Base-by-base conservation (phyloP, 148 eudicot species). In the Mesembryanthemum crystallinum region DNA sequence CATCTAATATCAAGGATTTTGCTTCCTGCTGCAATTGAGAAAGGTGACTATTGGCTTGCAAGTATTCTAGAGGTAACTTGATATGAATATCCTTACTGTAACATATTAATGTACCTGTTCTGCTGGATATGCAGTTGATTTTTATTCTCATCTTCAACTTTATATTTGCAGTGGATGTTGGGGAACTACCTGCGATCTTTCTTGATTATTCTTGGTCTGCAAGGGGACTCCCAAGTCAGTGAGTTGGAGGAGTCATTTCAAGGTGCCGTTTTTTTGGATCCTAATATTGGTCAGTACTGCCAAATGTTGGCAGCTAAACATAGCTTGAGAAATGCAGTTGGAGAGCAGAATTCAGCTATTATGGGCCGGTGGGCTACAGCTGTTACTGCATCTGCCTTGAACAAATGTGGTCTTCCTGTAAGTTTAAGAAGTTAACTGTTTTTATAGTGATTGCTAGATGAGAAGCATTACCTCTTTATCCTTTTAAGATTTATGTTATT, bases 251-350 rank as follows among this genome's bases (percentile, higher is more conserved):
- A 83, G 30, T 58, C 81, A 67, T 79, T 83, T 64, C 62, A 77
- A 60, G 87, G 74, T 76, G 62, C 81, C 72, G 87, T 90, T 52
- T 88, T 88, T 80, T 28, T 77, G 85, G 97, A 92, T 78, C 98
- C 99, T 75, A 89, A 84, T 82, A 82, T 92, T 39, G 98, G 99
- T 76, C 93, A 91, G 72, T 96, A 87, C 84, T 91, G 99, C 82
- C 81, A 83, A 80, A 84, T 89, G 85, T 80, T 96, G 85, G 88
- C 90, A 65, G 79, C 86, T 49, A 91, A 91, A 71, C 92, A 86
- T 76, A 79, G 78, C 80, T 76, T 92, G 82, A 96, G 82, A 79
- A 96, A 92, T 92, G 88, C 97, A 80, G 85, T 86, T 70, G 98
- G 99, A 45, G 99, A 96, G 83, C 77, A 54, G 77, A 85, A 86